A percentile compares a stretch with the other conserved stretches of the same genome.
Evolutionary conservation across 768 basidiomycete species (phyloP).

Genomic region (Butyriboletus loyo): DNA sequence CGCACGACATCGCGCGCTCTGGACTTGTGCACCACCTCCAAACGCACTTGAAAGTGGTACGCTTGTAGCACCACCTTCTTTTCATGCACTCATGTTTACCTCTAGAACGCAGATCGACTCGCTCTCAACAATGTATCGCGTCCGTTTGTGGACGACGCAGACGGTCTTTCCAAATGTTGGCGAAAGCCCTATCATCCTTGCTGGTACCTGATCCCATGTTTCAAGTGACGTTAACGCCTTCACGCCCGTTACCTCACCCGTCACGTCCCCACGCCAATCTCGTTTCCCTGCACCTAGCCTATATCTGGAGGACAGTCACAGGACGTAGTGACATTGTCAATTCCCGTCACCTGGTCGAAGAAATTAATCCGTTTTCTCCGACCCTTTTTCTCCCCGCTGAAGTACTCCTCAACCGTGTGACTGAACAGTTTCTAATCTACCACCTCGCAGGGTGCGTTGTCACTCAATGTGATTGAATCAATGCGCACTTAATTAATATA

Average conservation of each 20-base stretch:
- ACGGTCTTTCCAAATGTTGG: constrained; percentile 41
- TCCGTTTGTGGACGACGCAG: constrained; percentile 44
- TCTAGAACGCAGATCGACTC: constrained; percentile 58
- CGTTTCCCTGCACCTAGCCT: constrained; percentile 39
- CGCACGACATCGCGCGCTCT: constrained; percentile 45
- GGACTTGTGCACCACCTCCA: constrained; percentile 48
- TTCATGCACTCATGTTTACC: constrained; percentile 9
- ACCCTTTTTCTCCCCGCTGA: constrained; percentile 53
- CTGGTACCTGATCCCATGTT: constrained; percentile 8
- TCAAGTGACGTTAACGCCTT: constrained; percentile 41
- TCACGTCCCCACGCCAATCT: constrained; percentile 31
- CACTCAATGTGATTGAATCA: constrained; percentile 2
- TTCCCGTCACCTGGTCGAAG: constrained; percentile 30
- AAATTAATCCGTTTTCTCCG: constrained; percentile 50
- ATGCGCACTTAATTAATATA: constrained; percentile 28
- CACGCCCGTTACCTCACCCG: constrained; percentile 31
- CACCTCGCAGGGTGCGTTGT: constrained; percentile 56
- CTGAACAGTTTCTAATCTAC: constrained; percentile 51
- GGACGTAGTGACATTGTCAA: constrained; percentile 2
- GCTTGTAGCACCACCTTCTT: constrained; percentile 6
- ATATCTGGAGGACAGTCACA: constrained; percentile 35
- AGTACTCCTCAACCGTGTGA: constrained; percentile 48
- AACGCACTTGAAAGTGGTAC: constrained; percentile 49
- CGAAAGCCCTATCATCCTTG: constrained; percentile 2
- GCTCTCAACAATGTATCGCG: constrained; percentile 59